Base-by-base conservation (phyloP, 495 filamentous ascomycete species). In the Hypomontagnella monticulosa region DNA sequence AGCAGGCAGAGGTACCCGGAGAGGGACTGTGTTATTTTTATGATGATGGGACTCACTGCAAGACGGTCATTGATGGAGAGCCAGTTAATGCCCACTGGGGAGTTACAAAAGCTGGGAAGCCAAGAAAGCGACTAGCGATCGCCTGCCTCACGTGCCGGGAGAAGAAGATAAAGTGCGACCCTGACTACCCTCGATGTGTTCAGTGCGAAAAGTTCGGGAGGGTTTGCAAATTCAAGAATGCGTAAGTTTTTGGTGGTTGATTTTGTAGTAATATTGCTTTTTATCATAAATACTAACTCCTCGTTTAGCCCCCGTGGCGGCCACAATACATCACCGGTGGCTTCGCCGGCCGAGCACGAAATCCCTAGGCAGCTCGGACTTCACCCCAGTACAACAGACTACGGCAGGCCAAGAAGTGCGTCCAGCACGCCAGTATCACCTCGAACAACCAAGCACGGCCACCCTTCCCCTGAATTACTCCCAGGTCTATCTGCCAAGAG, bases 151-250 rank as follows among this genome's bases (percentile, higher is more conserved):
- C 91, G 8, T 97, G 93, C 73, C 86, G 93, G 27, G 92, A 96
- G 76, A 97, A 97, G 86, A 97, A 97, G 81, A 95, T 96, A 79
- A 96, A 95, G 74, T 97, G 93, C 67, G 93, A 96, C 59, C 93
- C 92, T 5, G 93, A 91, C 63, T 86, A 87, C 56, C 90, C 90
- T 30, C 89, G 90, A 58, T 97, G 93, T 70, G 85, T 91, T 54
- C 93, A 96, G 72, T 97, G 93, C 73, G 90, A 93, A 71, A 97
- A 96, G 75, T 92, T 91, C 66, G 90, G 91, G 15, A 83, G 90
- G 46, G 83, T 88, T 23, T 97, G 93, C 86, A 86, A 90, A 73
- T 93, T 93, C 71, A 89, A 91, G 76, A 93, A 89, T 77, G 91
- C 90, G 92, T 94, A 83, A 88, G 91, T 88, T 16, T 40, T 36